phyloP scores from a whole-genome alignment of 345 rosid species.

The Populus tremula region DNA sequence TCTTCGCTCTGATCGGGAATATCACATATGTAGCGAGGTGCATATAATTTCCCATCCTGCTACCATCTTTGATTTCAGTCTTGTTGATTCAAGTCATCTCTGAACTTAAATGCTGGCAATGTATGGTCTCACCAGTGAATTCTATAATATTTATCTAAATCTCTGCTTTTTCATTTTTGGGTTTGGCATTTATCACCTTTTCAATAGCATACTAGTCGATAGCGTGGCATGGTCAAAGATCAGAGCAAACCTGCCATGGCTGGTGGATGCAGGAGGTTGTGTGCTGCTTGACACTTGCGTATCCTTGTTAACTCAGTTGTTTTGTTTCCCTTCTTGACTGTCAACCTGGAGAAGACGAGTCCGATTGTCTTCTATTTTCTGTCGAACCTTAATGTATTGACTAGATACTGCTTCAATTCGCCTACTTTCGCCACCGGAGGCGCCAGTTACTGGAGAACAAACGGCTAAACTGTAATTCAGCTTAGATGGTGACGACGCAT shows the following conservation, averaged over 20 bases:
- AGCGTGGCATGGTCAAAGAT: slow-evolving; percentile 62
- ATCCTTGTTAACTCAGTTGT: slow-evolving; percentile 36
- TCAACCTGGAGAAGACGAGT: not conserved
- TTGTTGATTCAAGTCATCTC: not conserved
- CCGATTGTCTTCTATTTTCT: slow-evolving; percentile 10
- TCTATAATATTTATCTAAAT: not conserved
- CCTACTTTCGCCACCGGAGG: slow-evolving; percentile 45
- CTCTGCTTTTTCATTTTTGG: slow-evolving; percentile 1
- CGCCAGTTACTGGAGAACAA: slow-evolving; percentile 15
- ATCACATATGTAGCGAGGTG: slow-evolving; percentile 79
- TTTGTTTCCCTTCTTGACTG: not conserved
- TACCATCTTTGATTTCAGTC: not conserved
- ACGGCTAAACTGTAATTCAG: slow-evolving; percentile 17
- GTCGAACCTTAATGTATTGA: slow-evolving; percentile 28
- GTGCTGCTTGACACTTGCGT: slow-evolving; percentile 72
- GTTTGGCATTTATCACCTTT: not conserved
- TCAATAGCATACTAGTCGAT: slow-evolving; percentile 59
- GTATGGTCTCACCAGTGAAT: not conserved
- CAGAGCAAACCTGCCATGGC: slow-evolving; percentile 77
- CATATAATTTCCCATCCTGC: not conserved
- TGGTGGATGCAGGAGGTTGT: slow-evolving; percentile 84
- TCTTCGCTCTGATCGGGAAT: slow-evolving; percentile 79
- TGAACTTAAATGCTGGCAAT: not conserved
- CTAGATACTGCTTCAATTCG: slow-evolving; percentile 71
- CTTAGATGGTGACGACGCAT: slow-evolving; percentile 6